These are phyloP conservation scores for Leccinum griseonigrum DNA, from an alignment of 1,284 basidiomycete species.

Conservation along the genomic window DNA sequence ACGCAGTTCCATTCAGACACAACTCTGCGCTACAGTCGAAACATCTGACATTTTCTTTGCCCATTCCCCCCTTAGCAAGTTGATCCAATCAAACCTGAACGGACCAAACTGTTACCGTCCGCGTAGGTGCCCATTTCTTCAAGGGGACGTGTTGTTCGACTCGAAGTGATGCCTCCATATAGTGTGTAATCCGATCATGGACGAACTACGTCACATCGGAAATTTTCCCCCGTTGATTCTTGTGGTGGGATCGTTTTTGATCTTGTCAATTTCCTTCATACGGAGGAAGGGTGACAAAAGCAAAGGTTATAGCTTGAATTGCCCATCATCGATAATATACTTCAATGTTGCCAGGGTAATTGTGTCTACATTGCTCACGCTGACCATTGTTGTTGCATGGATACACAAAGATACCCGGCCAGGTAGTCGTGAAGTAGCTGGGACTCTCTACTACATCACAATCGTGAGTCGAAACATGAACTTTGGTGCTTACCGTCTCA, in stretches of 20 bases:
- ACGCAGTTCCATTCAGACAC: not conserved
- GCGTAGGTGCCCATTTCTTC: not conserved
- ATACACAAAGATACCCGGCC: not conserved
- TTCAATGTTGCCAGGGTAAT: not conserved
- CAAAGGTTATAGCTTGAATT: not conserved
- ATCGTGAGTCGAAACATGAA: constrained; percentile 8
- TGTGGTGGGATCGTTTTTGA: constrained; percentile 3
- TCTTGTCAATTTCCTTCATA: not conserved
- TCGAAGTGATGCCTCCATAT: not conserved
- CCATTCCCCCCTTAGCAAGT: not conserved
- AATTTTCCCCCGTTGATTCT: constrained; percentile 1
- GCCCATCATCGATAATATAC: not conserved
- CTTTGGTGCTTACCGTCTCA: not conserved
- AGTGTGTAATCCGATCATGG: not conserved
- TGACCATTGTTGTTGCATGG: constrained; percentile 3
- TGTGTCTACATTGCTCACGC: not conserved
- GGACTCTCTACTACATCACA: not conserved
- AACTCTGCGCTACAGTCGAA: not conserved
- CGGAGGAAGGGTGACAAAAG: not conserved
- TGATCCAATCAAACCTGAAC: not conserved
- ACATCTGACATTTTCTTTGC: not conserved
- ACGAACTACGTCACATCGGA: not conserved
- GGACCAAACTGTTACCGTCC: not conserved
- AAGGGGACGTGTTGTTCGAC: not conserved
- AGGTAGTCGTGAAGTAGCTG: not conserved